Conservation (phyloP, 352 stramenopile genomes). For the Phytopythium helicoides region DNA sequence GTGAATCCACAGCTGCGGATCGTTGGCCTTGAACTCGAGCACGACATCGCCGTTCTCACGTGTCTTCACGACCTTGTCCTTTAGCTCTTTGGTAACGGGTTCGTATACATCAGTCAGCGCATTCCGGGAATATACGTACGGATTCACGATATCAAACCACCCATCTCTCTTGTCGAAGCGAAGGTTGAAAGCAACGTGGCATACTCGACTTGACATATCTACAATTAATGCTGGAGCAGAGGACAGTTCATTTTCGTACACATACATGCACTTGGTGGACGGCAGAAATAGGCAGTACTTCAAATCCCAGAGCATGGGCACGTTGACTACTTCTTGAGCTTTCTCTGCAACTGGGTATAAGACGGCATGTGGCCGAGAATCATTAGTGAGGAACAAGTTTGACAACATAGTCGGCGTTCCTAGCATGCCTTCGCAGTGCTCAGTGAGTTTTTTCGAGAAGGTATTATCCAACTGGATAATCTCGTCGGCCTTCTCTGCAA, state of each 20-base stretch:
- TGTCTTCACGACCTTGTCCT: conserved; percentile 35
- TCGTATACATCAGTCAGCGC: conserved; percentile 22
- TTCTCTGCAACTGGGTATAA: conserved; percentile 41
- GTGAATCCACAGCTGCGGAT: conserved; percentile 58
- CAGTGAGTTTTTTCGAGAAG: conserved; percentile 60
- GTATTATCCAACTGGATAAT: conserved; percentile 12
- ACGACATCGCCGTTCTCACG: conserved; percentile 27
- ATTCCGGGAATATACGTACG: conserved; percentile 35
- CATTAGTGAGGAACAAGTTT: conserved; percentile 40
- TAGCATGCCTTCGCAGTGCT: conserved; percentile 53
- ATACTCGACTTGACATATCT: conserved; percentile 47
- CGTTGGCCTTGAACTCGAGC: conserved; percentile 53
- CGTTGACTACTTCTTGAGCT: conserved; percentile 29
- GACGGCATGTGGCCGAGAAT: conserved; percentile 23
- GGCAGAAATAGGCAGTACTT: conserved; percentile 71
- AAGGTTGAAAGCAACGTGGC: conserved; percentile 44
- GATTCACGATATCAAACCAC: conserved; percentile 61
- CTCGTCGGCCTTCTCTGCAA: background rate
- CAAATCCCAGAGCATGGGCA: conserved; percentile 59
- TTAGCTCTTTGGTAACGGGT: conserved; percentile 24
- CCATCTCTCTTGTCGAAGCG: conserved; percentile 32
- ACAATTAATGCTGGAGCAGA: conserved; percentile 39
- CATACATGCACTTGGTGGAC: conserved; percentile 41
- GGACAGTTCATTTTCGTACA: conserved; percentile 55
- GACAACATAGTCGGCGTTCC: conserved; percentile 48